Evolutionary conservation across 129 eudicot species (phyloP).

Genomic region (Silybum marianum): DNA sequence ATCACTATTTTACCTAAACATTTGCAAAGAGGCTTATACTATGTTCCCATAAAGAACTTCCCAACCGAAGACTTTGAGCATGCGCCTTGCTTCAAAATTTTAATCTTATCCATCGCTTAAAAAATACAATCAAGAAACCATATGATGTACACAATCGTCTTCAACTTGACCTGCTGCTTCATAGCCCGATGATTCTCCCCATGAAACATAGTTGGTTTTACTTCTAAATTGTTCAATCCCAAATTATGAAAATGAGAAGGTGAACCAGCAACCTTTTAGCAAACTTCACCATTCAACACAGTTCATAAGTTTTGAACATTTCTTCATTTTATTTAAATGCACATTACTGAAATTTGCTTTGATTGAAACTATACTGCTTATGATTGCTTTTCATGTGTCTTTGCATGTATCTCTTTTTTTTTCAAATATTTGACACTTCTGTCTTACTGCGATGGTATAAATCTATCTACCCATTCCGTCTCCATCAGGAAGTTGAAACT

Average conservation of each 20-base stretch:
- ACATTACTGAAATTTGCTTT: background rate
- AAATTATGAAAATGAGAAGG: background rate
- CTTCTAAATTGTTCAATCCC: background rate
- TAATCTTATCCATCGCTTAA: too few species aligned
- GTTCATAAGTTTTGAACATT: background rate
- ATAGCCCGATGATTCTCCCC: background rate
- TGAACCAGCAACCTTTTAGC: background rate
- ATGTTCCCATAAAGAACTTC: too few species aligned
- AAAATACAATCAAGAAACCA: too few species aligned
- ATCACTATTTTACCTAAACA: too few species aligned
- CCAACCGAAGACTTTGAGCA: too few species aligned
- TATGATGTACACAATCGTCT: background rate
- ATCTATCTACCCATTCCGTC: background rate
- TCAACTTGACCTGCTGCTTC: background rate
- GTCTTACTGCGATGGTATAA: background rate
- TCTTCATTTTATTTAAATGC: background rate
- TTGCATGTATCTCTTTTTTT: background rate
- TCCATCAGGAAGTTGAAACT: background rate
- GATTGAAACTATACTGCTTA: background rate
- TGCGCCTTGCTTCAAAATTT: too few species aligned
- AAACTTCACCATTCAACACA: background rate
- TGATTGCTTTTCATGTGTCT: background rate
- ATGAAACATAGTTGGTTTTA: background rate
- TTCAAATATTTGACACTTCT: background rate
- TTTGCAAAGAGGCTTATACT: too few species aligned